Base-by-base conservation (phyloP, 1,284 basidiomycete species). In the Heterobasidion irregulare region DNA sequence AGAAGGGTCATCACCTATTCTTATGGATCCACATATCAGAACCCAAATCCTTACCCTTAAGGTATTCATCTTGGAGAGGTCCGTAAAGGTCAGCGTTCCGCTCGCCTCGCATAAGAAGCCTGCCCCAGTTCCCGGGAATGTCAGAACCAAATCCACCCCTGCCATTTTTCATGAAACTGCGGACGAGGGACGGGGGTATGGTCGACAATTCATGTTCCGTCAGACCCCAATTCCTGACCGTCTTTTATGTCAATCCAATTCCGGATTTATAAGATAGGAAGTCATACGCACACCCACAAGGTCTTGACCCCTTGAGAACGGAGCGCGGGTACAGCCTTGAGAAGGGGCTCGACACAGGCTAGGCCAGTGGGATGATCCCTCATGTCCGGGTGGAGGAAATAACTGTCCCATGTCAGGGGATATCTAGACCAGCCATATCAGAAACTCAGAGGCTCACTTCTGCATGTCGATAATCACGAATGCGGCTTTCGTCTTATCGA, bases 21-120 rank as follows among this genome's bases (percentile, higher is more conserved):
- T 86, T 87, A 66, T 86, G 80, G 54, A 87, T 80, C 84, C 83
- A 86, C 54, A 83, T 72, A 67, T 87, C 84, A 18, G 80, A 82
- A 0, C 82, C 83, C 6, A 66, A 67, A 10, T 73, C 68, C 58
- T 73, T 69, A 8, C 83, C 83, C 54, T 76, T 72, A 56, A 77
- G 58, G 61, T 78, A 86, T 57, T 79, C 73, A 1, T 66, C 69
- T 58, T 86, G 81, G 50, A 87, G 69, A 2, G 82, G 81, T 0
- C 77, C 80, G 64, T 86, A 85, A 51, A 86, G 68, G n/a, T 74
- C 72, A 13, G 76, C 66, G 60, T 81, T 86, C 57, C 67, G 72
- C 55, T 73, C 75, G 46, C 70, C 82, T 55, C 83, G 72, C 81
- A 86, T 84, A 57, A 86, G 72, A 8, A 84, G 66, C 49, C 76